These are phyloP conservation scores for Talaromyces sp. DNA, from an alignment of 2,329 filamentous ascomycete species.

Conservation along the genomic window DNA sequence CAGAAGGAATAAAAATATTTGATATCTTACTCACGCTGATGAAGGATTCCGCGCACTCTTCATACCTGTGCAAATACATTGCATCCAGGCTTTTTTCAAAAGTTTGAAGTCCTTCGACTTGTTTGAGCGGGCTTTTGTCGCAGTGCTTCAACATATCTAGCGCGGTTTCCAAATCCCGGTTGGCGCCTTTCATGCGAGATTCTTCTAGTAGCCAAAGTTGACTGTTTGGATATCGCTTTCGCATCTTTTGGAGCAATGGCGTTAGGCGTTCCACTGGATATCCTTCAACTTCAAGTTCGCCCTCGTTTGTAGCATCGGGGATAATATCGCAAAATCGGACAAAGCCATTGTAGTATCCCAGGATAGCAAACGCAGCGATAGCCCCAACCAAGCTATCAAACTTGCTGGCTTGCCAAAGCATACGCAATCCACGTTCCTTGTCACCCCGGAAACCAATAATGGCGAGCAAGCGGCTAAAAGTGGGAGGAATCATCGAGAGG, in stretches of 20 bases:
- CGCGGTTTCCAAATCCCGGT: slow-evolving; percentile 61
- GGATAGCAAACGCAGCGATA: slow-evolving; percentile 72
- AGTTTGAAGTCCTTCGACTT: slow-evolving; percentile 76
- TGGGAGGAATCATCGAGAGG: slow-evolving; percentile 87
- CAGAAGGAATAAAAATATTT: background rate
- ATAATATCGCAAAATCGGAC: slow-evolving; percentile 85
- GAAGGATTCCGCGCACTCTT: slow-evolving; percentile 69
- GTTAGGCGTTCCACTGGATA: slow-evolving; percentile 67
- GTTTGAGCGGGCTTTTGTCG: slow-evolving; percentile 69
- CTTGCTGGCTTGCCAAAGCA: slow-evolving; percentile 86
- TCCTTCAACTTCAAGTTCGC: slow-evolving; percentile 57
- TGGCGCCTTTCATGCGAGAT: slow-evolving; percentile 67
- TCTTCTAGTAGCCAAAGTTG: slow-evolving; percentile 86
- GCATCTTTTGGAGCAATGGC: slow-evolving; percentile 67
- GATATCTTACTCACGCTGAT: slow-evolving; percentile 44
- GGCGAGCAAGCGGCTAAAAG: slow-evolving; percentile 79
- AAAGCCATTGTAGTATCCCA: slow-evolving; percentile 84
- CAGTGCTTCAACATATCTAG: slow-evolving; percentile 59
- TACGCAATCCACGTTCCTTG: slow-evolving; percentile 70
- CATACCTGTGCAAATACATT: slow-evolving; percentile 75
- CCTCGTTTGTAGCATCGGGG: slow-evolving; percentile 43
- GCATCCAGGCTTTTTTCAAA: slow-evolving; percentile 78
- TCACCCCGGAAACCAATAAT: slow-evolving; percentile 91
- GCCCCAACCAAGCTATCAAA: slow-evolving; percentile 91
- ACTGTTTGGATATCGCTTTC: slow-evolving; percentile 71